Percentiles rank a stretch among this genome's conserved stretches.
These are phyloP conservation scores for Dactylorhiza incarnata DNA, from an alignment of 106 monocot genomes.

Conservation along the genomic window DNA sequence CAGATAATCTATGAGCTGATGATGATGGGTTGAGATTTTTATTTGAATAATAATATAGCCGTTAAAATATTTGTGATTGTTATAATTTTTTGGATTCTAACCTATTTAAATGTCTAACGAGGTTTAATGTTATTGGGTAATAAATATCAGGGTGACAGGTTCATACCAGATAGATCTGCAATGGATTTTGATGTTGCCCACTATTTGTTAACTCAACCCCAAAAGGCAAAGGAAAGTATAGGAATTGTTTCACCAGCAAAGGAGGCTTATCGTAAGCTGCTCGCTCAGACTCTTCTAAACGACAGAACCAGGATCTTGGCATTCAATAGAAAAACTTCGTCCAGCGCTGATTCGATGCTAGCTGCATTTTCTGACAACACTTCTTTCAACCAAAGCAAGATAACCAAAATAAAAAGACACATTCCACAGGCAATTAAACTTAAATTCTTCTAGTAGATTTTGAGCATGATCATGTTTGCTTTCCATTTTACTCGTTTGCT, in stretches of 20 bases:
- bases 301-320: constrained; percentile 42
- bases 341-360: constrained; percentile 1
- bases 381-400: constrained; percentile 24
- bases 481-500: too few species aligned
- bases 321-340: constrained; percentile 36
- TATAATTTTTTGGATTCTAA: background rate
- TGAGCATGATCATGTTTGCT: background rate
- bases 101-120: background rate
- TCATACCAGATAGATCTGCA: constrained; percentile 26
- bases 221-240: constrained; percentile 23
- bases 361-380: constrained; percentile 8
- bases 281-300: constrained; percentile 29
- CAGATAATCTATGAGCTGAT: too few species aligned
- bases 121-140: background rate
- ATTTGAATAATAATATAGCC: too few species aligned
- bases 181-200: constrained; percentile 30
- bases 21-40: too few species aligned
- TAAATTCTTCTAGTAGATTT: background rate
- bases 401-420: constrained; percentile 28
- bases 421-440: constrained; percentile 41
- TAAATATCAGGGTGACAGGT: constrained; percentile 20
- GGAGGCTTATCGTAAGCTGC: constrained; percentile 42
- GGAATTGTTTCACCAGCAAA: constrained; percentile 37
- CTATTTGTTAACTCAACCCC: constrained; percentile 13
- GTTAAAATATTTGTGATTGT: background rate